Percentiles rank a stretch among this genome's conserved stretches.
These are phyloP conservation scores for Cucumis cinereus DNA, from an alignment of 306 rosid genomes.

Conservation along the genomic window DNA sequence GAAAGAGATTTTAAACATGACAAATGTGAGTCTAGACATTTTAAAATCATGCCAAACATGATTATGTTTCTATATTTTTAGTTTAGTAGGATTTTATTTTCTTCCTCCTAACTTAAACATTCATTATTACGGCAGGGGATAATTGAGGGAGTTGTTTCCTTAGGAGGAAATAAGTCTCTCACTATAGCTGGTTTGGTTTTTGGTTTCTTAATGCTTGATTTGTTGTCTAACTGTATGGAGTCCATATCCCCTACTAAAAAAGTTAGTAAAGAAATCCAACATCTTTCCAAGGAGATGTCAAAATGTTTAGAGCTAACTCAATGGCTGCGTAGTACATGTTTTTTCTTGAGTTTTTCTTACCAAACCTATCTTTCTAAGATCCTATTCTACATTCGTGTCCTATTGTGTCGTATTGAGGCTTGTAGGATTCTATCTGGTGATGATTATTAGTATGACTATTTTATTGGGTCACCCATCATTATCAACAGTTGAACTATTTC, in stretches of 20 bases:
- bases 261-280: background rate
- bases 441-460: background rate
- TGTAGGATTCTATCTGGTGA: background rate
- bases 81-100: background rate
- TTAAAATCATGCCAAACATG: no score
- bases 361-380: background rate
- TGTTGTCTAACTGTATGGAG: background rate
- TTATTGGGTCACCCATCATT: background rate
- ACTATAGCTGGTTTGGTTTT: background rate
- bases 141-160: background rate
- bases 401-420: background rate
- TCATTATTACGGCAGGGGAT: background rate
- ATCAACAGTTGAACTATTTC: background rate
- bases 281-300: background rate
- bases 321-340: background rate
- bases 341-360: background rate
- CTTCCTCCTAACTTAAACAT: background rate
- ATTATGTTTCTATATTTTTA: background rate
- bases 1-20: no score
- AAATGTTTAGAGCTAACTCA: background rate
- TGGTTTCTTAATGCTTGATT: background rate
- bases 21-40: no score
- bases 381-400: background rate
- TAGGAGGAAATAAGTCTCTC: background rate
- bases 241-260: background rate